Base-by-base conservation (phyloP, 75 land plant species). In the Pseudotsuga menziesii region DNA sequence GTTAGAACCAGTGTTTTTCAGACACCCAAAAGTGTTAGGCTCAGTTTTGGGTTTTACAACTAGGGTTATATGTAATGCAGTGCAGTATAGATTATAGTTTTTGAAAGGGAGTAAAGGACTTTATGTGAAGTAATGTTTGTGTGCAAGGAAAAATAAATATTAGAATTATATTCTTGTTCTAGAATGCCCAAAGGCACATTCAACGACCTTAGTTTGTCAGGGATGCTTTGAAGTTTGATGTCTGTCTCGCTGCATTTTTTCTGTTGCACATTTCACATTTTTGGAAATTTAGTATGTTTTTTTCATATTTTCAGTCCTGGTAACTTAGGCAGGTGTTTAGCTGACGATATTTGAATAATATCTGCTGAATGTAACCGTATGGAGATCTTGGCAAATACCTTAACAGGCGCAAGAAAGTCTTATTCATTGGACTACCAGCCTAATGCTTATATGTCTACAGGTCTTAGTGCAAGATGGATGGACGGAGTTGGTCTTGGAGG, bases 401-500 rank as follows among this genome's bases (percentile, higher is more conserved):
- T 39, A 17, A 52, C 72, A 39, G 32, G 72, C 3, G n/a, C 8
- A 36, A 39, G 36, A 67, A 4, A 52, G 32, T 20, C 44, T 39
- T 39, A 39, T 39, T 67, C 11, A 39, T 6, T 20, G 48, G 32
- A 67, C 6, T 20, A 11, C 20, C 22, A 39, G 72, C 39, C 19
- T 35, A 67, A 19, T 39, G 3, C 72, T 16, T 39, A n/a, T 44
- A 20, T 67, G 52, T 44, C 20, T 67, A 36, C 20, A 41, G 72
- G 72, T 39, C 3, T 36, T 67, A 19, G 72, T 41, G 23, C 72
- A 67, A 79, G 62, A 90, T 90, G 92, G 90, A 90, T 17, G 67
- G 86, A 20, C 78, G 88, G 61, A 93, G 90, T 76, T 91, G 96
- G 93, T 88, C 81, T 63, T 93, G 98, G 98, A 82, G 85, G 82